Conservation (phyloP, 2,329 filamentous ascomycete species). For the Ustulina deusta region DNA sequence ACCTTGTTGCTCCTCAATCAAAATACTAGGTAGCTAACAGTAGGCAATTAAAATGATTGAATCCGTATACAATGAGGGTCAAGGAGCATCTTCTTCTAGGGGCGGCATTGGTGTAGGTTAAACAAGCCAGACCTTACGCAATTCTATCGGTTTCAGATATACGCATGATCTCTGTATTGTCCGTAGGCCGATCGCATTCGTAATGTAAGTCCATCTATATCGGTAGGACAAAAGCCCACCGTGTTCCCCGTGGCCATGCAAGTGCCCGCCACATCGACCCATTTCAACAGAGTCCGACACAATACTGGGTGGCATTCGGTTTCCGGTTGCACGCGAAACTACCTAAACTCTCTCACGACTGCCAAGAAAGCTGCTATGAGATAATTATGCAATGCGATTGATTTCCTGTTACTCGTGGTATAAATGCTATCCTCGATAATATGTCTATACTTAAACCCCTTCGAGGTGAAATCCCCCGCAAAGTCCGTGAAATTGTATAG, state of each 20-base stretch:
- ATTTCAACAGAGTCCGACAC: conserved; percentile 8
- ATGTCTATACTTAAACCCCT: conserved; percentile 17
- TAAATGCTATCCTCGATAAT: conserved; percentile 16
- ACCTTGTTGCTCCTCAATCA: too few species aligned
- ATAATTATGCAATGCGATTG: conserved; percentile 1
- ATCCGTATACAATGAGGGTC: too few species aligned
- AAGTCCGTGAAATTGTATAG: conserved; percentile 11
- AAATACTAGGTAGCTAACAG: too few species aligned
- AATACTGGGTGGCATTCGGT: neutral
- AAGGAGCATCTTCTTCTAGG: too few species aligned
- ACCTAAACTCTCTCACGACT: neutral
- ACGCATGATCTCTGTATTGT: too few species aligned
- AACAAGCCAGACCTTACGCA: conserved; percentile 7
- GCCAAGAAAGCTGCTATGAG: neutral
- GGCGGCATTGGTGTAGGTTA: neutral
- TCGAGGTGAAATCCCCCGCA: neutral
- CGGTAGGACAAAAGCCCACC: neutral
- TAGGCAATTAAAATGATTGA: too few species aligned
- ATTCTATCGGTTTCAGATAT: conserved; percentile 18
- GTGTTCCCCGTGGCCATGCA: conserved; percentile 30
- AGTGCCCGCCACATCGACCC: conserved; percentile 30
- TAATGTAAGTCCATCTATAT: neutral
- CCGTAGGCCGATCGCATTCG: conserved; percentile 8
- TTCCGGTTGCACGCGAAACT: neutral
- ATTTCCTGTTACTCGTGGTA: conserved; percentile 16